These are phyloP conservation scores for Bruguiera sexangula DNA, from an alignment of 345 rosid genomes.

Conservation along the genomic window DNA sequence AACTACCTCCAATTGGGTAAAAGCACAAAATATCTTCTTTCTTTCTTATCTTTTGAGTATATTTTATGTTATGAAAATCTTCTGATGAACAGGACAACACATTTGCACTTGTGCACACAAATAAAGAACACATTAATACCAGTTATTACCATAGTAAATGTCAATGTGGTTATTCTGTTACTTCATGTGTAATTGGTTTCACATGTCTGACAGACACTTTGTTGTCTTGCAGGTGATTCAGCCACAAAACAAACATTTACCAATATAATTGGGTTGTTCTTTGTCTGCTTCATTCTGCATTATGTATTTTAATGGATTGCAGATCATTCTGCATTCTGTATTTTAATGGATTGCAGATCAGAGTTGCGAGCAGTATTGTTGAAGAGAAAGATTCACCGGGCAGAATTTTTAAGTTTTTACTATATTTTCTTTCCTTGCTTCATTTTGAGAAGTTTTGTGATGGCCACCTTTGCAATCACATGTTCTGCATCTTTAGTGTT, in stretches of 20 bases:
- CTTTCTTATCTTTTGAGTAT: not conserved
- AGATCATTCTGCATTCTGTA: too few relatives aligned
- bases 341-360: not conserved
- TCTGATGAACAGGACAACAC: not conserved
- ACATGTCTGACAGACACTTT: not conserved
- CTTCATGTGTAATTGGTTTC: not conserved
- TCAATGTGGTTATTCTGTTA: not conserved
- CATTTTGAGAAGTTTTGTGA: not conserved
- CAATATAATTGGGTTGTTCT: slow-evolving; percentile 24
- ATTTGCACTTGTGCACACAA: not conserved
- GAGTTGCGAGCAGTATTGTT: slow-evolving; percentile 1
- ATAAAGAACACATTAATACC: not conserved
- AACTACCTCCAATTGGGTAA: slow-evolving; percentile 61
- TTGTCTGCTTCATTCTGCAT: slow-evolving; percentile 29
- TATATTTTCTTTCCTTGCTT: not conserved
- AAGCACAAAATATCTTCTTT: not conserved
- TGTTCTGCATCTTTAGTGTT: slow-evolving; percentile 9
- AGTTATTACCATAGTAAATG: not conserved
- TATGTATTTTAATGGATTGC: slow-evolving; percentile 15
- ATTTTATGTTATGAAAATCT: not conserved
- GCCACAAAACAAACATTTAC: slow-evolving; percentile 21
- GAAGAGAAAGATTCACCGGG: slow-evolving; percentile 16
- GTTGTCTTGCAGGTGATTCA: slow-evolving; percentile 40
- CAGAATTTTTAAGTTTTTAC: not conserved
- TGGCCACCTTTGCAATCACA: slow-evolving; percentile 15